Evolutionary conservation across 768 basidiomycete species (phyloP).

Genomic region (Lactarius deliciosus): DNA sequence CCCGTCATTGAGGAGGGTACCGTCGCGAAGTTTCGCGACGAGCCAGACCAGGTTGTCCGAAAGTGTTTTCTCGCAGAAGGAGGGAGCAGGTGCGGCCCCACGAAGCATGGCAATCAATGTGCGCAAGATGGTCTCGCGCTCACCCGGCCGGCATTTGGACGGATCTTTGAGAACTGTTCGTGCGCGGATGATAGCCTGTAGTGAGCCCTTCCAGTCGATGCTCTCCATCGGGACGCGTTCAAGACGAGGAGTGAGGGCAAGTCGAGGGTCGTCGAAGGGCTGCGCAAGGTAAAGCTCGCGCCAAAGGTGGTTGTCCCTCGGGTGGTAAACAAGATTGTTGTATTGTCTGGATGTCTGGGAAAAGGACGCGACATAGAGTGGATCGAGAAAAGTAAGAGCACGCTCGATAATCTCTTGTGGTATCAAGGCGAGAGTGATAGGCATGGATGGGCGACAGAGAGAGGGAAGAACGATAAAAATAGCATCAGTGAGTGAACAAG

Average conservation of each 20-base stretch:
- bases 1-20: constrained; percentile 43
- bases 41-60: constrained; percentile 57
- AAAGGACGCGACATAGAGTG: constrained; percentile 54
- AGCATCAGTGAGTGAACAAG: not conserved
- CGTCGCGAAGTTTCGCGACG: constrained; percentile 42
- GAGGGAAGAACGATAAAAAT: constrained; percentile 2
- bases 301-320: constrained; percentile 56
- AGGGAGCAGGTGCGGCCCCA: constrained; percentile 41
- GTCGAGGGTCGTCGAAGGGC: constrained; percentile 62
- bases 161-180: constrained; percentile 45
- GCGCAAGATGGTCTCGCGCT: constrained; percentile 44
- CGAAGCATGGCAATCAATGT: constrained; percentile 54
- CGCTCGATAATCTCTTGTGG: constrained; percentile 61
- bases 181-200: constrained; percentile 58
- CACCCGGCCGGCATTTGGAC: constrained; percentile 41
- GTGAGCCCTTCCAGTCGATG: constrained; percentile 48
- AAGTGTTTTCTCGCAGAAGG: constrained; percentile 33
- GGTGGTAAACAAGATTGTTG: constrained; percentile 46
- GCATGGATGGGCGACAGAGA: not conserved
- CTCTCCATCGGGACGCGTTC: constrained; percentile 19
- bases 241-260: constrained; percentile 43
- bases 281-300: constrained; percentile 61
- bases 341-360: constrained; percentile 51
- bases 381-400: constrained; percentile 57
- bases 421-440: constrained; percentile 31